Base-by-base conservation (phyloP, 768 basidiomycete genomes). In the Hebeloma cylindrosporum region DNA sequence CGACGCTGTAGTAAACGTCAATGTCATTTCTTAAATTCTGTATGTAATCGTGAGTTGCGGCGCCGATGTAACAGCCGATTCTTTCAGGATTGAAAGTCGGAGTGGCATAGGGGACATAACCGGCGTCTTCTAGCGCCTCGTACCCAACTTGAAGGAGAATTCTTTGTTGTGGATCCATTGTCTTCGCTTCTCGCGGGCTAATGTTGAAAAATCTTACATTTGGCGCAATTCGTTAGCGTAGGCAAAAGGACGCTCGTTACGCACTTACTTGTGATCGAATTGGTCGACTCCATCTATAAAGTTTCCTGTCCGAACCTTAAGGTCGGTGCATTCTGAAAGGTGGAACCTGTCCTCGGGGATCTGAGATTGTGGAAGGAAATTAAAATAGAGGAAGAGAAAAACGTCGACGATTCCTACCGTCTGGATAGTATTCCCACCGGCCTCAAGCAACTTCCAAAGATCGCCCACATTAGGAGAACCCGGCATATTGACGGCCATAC, bases 161-260 rank as follows among this genome's bases (percentile, higher is more conserved):
- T 4, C 86, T 75, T 50, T 87, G 85, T 51, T 88, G 85, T 5
- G 87, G 85, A 55, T 88, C 83, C 84, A 88, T 88, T 59, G 70
- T 78, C 48, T 67, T 77, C 10, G 87, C 85, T 61, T 88, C 86
- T 4, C 86, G 76, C 2, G 87, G 85, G 29, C 80, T 84, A 33
- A 86, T 76, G 30, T 75, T 79, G 70, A 88, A 89, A 58, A 86
- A 85, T 45, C 70, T 72, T 13, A 22, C 11, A 29, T 36, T 30
- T n/a, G n/a, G n/a, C n/a, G 3, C 8, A 27, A 14, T 23, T 2
- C 29, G 9, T 17, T 2, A 21, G n/a, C 40, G 13, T 4, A 11
- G 11, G 30, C 13, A 18, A 34, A 31, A 29, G 3, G 7, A 40
- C 34, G n/a, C n/a, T n/a, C 10, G 36, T 34, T 7, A 5, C 2